phyloP scores from a whole-genome alignment of 495 filamentous ascomycete genomes.

The Hypoxylon crocopeplum region DNA sequence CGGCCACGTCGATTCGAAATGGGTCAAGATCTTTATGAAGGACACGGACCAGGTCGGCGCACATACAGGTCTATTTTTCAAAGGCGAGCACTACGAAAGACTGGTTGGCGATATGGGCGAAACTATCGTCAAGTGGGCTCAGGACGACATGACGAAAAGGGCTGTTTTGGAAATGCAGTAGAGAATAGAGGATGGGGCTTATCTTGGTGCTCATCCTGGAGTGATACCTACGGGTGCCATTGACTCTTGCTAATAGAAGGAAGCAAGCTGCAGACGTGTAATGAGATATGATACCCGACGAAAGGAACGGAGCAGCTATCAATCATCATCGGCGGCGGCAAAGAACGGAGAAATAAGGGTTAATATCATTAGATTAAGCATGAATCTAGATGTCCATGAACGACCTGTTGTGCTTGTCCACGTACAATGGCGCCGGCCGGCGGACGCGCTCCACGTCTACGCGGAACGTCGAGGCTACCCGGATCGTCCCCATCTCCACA shows the following conservation, averaged over 20 bases:
- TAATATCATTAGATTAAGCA: background rate
- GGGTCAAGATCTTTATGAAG: conserved; percentile 80
- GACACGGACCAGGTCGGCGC: conserved; percentile 85
- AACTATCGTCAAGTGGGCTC: conserved; percentile 75
- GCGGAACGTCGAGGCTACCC: background rate
- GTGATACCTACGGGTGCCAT: conserved; percentile 3
- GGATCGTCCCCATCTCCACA: conserved; percentile 1
- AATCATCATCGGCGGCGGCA: background rate
- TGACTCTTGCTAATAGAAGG: background rate
- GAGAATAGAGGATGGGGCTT: background rate
- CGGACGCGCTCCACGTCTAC: background rate
- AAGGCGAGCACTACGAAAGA: conserved; percentile 71
- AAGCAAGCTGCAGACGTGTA: background rate
- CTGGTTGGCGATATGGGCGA: conserved; percentile 77
- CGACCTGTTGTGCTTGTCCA: conserved; percentile 2
- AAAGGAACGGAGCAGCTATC: background rate
- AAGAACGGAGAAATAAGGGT: background rate
- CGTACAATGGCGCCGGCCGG: background rate
- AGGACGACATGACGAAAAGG: conserved; percentile 56
- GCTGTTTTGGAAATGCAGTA: conserved; percentile 39
- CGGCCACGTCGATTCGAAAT: conserved; percentile 66
- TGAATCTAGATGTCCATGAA: conserved; percentile 21
- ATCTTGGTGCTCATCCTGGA: background rate
- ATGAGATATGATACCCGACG: conserved; percentile 4
- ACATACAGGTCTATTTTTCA: conserved; percentile 83